Percentiles rank a stretch among this genome's conserved stretches.
Evolutionary conservation across 2,329 filamentous ascomycete genomes (phyloP).

Genomic region (Ascochyta viciae-villosae): DNA sequence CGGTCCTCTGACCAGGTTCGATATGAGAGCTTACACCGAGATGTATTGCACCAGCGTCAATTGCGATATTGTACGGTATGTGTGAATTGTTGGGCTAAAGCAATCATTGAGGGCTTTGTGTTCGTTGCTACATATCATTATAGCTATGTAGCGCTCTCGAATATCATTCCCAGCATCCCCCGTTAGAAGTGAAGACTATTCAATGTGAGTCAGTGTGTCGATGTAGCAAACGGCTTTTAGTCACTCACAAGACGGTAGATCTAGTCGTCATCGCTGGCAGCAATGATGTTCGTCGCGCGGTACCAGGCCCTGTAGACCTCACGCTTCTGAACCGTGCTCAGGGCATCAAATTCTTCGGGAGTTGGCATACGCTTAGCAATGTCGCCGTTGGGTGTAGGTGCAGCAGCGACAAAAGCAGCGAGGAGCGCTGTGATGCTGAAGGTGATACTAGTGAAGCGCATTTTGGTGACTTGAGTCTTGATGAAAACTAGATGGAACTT

Average conservation of each 20-base stretch:
- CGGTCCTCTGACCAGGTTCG: no score
- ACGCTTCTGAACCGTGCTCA: constrained; percentile 5
- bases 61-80: no score
- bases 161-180: background rate
- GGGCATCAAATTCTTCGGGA: constrained; percentile 7
- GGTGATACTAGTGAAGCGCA: constrained; percentile 4
- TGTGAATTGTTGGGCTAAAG: no score
- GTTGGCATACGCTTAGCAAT: constrained; percentile 9
- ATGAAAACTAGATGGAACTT: background rate
- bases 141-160: background rate
- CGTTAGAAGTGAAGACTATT: background rate
- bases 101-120: background rate
- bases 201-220: background rate
- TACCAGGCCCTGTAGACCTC: constrained; percentile 8
- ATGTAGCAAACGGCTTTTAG: background rate
- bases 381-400: background rate
- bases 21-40: no score
- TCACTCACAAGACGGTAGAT: background rate
- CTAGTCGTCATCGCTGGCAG: constrained; percentile 5
- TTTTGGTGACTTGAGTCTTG: background rate
- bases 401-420: background rate
- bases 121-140: background rate
- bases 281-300: constrained; percentile 5
- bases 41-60: no score
- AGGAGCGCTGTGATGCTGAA: constrained; percentile 2